Evolutionary conservation across 75 land plant genomes (phyloP), one percentile per base, ranked within the genome.

Genomic region (Selaginella tamariscina): DNA sequence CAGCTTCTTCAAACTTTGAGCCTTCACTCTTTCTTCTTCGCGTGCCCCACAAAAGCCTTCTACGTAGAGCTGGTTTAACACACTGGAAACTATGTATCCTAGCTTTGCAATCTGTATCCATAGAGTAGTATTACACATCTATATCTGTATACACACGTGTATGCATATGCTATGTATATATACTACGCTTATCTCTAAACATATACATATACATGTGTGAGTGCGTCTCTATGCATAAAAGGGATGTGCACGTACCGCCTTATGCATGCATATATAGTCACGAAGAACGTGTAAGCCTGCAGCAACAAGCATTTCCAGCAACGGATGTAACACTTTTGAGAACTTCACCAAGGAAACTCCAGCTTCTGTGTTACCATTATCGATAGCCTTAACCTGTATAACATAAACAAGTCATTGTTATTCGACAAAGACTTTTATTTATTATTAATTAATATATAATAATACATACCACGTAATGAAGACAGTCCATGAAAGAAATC

Each of bases 41-140:
- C 78, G 68, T 0, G 75, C 44, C 54, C 30, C 54, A 24, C 89
- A 84, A 72, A 81, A 88, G 8, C 99, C 99, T 32, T 87, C 82
- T 0, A 74, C 55, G 79, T 73, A 85, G 23, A 95, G 64, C 24
- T 79, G 31, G 22, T 73, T 71, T 73, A 95, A 81, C 15, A 88
- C 22, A 31, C 80, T 77, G 70, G 82, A 82, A 5, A 88, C 80
- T 2, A 66, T 67, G 62, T 74, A 27, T 24, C 84, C 77, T 67
- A 83, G 32, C 30, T 77, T 56, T 2, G 82, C 49, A 39, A n/a
- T 21, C 1, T 31, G 30, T 31, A 26, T 64, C 23, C 11, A 29
- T 18, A 31, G 21, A 24, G 29, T 11, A 63, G 1, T 23, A 13
- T 13, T 26, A 26, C 11, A 56, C 55, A 24, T 59, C 9, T 0